Percentiles rank a stretch among this genome's conserved stretches.
Evolutionary conservation across 345 rosid species (phyloP).

Genomic region (Dimocarpus longan): DNA sequence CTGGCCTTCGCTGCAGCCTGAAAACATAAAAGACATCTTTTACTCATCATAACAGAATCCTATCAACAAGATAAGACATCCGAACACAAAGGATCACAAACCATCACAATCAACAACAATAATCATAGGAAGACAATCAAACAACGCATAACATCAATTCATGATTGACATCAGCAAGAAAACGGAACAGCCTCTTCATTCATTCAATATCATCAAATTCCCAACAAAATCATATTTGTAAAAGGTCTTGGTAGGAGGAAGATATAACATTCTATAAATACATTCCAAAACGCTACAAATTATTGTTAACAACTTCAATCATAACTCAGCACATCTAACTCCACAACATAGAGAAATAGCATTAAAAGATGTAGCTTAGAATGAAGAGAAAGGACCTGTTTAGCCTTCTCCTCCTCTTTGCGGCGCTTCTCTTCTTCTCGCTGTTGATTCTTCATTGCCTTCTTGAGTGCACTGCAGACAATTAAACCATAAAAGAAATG

Average conservation of each 20-base stretch:
- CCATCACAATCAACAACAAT: not conserved
- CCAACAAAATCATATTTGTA: not conserved
- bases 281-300: no score
- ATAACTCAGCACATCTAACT: no score
- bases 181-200: not conserved
- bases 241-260: not conserved
- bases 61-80: not conserved
- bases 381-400: constrained; percentile 24
- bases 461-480: constrained; percentile 75
- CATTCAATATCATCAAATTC: not conserved
- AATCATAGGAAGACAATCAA: not conserved
- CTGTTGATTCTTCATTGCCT: constrained; percentile 70
- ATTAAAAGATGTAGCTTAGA: not conserved
- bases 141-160: not conserved
- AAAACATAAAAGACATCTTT: not conserved
- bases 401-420: constrained; percentile 72
- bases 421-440: constrained; percentile 78
- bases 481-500: not conserved
- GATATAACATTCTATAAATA: no score
- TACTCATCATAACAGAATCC: not conserved
- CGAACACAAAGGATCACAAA: not conserved
- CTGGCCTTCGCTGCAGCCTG: constrained; percentile 52
- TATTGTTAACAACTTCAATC: no score
- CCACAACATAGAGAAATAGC: not conserved
- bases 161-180: not conserved